These are phyloP conservation scores for Dothistroma septosporum DNA, from an alignment of 2,329 filamentous ascomycete genomes.

Conservation along the genomic window DNA sequence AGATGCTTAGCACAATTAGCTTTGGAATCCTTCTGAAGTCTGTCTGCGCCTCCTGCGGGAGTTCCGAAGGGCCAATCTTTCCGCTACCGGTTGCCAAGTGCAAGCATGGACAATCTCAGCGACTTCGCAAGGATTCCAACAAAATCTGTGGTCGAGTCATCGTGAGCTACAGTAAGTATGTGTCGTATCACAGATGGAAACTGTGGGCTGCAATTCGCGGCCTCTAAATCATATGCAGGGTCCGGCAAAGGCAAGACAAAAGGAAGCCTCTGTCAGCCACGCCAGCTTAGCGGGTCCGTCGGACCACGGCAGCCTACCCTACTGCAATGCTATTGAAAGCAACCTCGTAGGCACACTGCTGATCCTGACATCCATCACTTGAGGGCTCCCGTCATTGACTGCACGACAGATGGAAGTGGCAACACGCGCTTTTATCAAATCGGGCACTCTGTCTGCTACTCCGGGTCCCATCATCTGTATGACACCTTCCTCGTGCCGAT, in stretches of 20 bases:
- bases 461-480: background rate
- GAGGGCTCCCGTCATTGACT: too few species aligned
- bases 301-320: background rate
- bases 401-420: too few species aligned
- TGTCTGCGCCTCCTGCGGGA: background rate
- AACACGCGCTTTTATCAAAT: background rate
- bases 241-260: background rate
- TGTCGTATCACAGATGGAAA: background rate
- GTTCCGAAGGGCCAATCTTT: background rate
- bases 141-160: too few species aligned
- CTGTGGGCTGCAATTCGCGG: background rate
- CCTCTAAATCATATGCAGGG: background rate
- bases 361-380: too few species aligned
- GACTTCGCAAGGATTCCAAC: background rate
- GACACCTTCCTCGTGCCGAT: background rate
- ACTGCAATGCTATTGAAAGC: too few species aligned
- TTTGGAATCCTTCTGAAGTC: background rate
- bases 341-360: too few species aligned
- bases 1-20: background rate
- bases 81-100: background rate
- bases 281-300: background rate
- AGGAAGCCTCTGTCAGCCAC: background rate
- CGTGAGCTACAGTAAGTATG: background rate
- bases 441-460: background rate
- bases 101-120: background rate